Conservation (phyloP, 257 asterid genomes). For the Solanum tacnaense region DNA sequence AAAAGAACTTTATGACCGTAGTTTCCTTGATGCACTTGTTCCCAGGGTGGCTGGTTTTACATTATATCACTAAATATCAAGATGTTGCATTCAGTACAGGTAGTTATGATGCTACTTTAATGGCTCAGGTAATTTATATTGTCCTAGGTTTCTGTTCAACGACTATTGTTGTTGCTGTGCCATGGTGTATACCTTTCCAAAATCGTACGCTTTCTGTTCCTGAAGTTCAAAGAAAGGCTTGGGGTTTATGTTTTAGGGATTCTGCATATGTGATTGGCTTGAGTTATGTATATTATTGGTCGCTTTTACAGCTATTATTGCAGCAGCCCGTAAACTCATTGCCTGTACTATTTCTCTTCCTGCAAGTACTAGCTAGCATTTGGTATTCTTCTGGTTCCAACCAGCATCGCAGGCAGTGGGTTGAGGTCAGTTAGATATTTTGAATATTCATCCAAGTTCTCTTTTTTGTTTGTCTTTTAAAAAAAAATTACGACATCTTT, state of each 20-base stretch:
- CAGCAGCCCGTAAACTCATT: slow-evolving; percentile 77
- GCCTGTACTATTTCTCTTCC: slow-evolving; percentile 44
- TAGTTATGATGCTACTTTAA: slow-evolving; percentile 33
- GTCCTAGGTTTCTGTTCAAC: slow-evolving; percentile 39
- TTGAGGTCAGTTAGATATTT: slow-evolving; percentile 50
- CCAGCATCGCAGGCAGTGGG: slow-evolving; percentile 46
- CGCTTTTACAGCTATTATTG: slow-evolving; percentile 67
- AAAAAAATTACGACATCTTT: background rate
- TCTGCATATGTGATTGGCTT: slow-evolving; percentile 46
- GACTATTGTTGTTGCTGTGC: slow-evolving; percentile 34
- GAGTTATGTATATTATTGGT: slow-evolving; percentile 60
- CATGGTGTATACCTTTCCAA: slow-evolving; percentile 54
- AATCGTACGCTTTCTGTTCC: slow-evolving; percentile 2
- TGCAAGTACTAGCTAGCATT: slow-evolving; percentile 48
- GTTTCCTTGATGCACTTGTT: slow-evolving; percentile 32
- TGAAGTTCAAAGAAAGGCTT: slow-evolving; percentile 1
- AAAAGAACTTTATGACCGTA: slow-evolving; percentile 11
- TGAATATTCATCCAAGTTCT: background rate
- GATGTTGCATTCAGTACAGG: slow-evolving; percentile 22
- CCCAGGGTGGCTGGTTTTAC: slow-evolving; percentile 44
- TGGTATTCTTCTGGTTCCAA: slow-evolving; percentile 25
- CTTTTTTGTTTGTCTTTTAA: background rate
- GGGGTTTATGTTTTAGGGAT: slow-evolving; percentile 23
- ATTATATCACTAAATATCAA: slow-evolving; percentile 32
- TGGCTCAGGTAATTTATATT: slow-evolving; percentile 49